These are phyloP conservation scores for Helichrysum umbraculigerum DNA, from an alignment of 129 eudicot species.

Conservation along the genomic window DNA sequence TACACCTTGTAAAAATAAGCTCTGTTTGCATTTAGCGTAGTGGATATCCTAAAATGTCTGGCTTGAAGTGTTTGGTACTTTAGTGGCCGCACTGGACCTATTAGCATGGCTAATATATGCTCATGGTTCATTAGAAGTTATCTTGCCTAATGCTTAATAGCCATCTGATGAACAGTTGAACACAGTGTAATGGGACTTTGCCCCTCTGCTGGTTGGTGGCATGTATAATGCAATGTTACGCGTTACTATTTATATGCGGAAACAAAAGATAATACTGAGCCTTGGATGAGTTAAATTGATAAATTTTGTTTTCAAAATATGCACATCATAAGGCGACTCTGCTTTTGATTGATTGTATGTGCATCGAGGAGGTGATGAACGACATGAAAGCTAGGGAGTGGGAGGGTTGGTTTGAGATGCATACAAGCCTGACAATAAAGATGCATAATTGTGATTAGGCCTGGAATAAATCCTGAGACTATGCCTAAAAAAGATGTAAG, in stretches of 20 bases:
- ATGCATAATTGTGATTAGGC: too few relatives aligned
- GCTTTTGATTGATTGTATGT: too few relatives aligned
- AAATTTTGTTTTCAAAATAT: background rate
- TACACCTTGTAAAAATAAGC: slow-evolving; percentile 34
- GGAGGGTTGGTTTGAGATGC: too few relatives aligned
- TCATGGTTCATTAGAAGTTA: background rate
- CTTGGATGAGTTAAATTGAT: background rate
- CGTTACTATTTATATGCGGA: background rate
- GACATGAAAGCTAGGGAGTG: too few relatives aligned
- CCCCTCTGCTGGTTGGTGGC: slow-evolving; percentile 4
- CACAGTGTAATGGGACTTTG: background rate
- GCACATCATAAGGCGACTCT: too few relatives aligned
- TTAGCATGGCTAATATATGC: slow-evolving; percentile 15
- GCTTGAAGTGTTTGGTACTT: slow-evolving; percentile 13
- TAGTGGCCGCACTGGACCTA: slow-evolving; percentile 9
- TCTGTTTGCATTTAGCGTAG: slow-evolving; percentile 15
- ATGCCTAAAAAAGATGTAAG: too few relatives aligned
- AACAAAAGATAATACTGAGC: background rate
- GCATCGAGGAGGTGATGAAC: too few relatives aligned
- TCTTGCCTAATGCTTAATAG: background rate
- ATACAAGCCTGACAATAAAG: too few relatives aligned
- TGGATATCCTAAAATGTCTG: background rate
- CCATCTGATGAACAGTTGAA: background rate
- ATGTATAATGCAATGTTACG: slow-evolving; percentile 9
- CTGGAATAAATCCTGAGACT: too few relatives aligned